These are phyloP conservation scores for Claviceps pusilla DNA, from an alignment of 2,329 filamentous ascomycete genomes.

Conservation along the genomic window DNA sequence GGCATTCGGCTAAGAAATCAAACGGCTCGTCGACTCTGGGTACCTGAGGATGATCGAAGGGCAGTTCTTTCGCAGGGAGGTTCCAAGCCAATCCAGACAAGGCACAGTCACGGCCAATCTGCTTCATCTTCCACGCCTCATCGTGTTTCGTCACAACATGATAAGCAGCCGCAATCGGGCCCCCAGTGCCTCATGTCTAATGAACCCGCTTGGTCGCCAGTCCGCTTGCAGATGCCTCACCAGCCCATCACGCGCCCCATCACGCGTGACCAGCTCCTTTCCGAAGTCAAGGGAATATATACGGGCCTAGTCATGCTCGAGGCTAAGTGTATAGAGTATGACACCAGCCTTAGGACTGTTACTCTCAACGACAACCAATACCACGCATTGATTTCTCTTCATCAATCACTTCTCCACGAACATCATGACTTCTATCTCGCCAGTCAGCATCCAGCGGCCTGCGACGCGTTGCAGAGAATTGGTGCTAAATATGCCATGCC, in stretches of 20 bases:
- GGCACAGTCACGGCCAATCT: neutral
- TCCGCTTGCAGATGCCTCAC: conserved; percentile 5
- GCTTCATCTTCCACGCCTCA: neutral
- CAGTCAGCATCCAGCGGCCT: conserved; percentile 70
- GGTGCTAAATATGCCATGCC: conserved; percentile 83
- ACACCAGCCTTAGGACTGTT: conserved; percentile 37
- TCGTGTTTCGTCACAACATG: conserved; percentile 3
- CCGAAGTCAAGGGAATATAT: conserved; percentile 74
- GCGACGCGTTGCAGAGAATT: conserved; percentile 47
- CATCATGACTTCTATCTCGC: conserved; percentile 80
- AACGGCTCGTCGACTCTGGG: conserved; percentile 14
- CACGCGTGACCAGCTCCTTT: conserved; percentile 61
- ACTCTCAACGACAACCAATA: conserved; percentile 55
- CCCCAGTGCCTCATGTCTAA: neutral
- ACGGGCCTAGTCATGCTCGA: conserved; percentile 76
- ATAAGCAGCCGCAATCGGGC: neutral
- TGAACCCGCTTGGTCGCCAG: neutral
- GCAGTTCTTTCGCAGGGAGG: neutral
- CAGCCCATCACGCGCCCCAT: conserved; percentile 54
- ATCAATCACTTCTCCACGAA: conserved; percentile 66
- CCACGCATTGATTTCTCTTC: conserved; percentile 69
- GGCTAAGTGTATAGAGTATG: conserved; percentile 71
- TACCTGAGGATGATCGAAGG: conserved; percentile 10
- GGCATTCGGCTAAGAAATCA: conserved; percentile 9
- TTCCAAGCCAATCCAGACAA: conserved; percentile 4